Evolutionary conservation across 1,139 yeast species (phyloP), one percentile per base, ranked within the genome.

Genomic region (Suhomyces guaymorum): DNA sequence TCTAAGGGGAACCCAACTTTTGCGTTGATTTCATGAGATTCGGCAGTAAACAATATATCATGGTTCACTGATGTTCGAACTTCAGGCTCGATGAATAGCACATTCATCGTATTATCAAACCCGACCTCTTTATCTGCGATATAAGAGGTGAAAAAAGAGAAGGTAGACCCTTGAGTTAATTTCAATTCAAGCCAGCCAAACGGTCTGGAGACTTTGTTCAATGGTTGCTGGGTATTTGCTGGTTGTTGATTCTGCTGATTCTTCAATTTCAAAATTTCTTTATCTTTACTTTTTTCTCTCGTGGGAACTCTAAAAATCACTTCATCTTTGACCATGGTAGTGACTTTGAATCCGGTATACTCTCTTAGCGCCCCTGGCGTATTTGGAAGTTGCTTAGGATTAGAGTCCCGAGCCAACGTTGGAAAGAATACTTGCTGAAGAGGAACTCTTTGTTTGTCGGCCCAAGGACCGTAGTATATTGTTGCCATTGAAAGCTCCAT

Each of bases 381-480:
- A 2, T 41, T 37, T 5, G 75, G 61, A 11, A 47, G 54, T 9
- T 51, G 49, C 1, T 71, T 63, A 0, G 84, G 80, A 5, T 52
- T 48, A 1, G 80, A 60, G 49, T 87, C 87, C 31, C 82, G 63
- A 20, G 85, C 78, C 6, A 80, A 57, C 0, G 75, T 57, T 0
- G 98, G 98, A 42, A 82, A 78, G 25, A 92, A 64, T 63, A 81
- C 64, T 7, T 68, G 61, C 42, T 83, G 92, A 7, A 90, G 52
- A 1, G 82, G 76, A 2, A 71, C 70, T 15, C 96, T 57, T 55
- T 92, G 95, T 28, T 90, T 76, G 42, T 90, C 95, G 0, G 97
- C 85, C 97, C 97, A 90, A 0, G 98, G 95, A 0, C 98, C 98
- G 52, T 87, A 90, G 47, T 83, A 83, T 1, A 88, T 64, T 0